A percentile compares a stretch with the other conserved stretches of the same genome.
Conservation (phyloP, 129 eudicot genomes). For the Gnaphalium uliginosum region DNA sequence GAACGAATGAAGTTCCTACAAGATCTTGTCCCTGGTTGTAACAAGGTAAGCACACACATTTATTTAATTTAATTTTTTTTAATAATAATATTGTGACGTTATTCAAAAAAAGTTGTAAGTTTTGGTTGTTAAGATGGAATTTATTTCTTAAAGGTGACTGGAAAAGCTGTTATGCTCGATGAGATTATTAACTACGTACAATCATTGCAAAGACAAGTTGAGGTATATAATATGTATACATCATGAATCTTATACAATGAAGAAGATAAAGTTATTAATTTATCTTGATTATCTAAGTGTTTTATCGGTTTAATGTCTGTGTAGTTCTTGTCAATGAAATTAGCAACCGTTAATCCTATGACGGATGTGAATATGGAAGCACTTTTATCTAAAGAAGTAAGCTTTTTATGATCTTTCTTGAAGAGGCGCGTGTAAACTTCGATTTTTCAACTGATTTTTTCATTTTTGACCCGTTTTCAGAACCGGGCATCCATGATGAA, state of each 20-base stretch:
- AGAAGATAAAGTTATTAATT: neutral
- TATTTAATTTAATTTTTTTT: too few species aligned
- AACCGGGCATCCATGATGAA: slow-evolving; percentile 47
- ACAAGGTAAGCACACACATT: slow-evolving; percentile 54
- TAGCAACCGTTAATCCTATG: slow-evolving; percentile 75
- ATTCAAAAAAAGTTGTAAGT: neutral
- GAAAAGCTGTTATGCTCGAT: slow-evolving; percentile 92
- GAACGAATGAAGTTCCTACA: slow-evolving; percentile 90
- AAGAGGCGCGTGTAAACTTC: neutral
- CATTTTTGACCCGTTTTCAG: slow-evolving; percentile 36
- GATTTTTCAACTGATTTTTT: slow-evolving; percentile 11
- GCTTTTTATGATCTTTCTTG: slow-evolving; percentile 27
- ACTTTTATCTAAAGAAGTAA: slow-evolving; percentile 81
- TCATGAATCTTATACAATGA: neutral
- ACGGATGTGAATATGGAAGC: slow-evolving; percentile 70
- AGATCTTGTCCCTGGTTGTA: slow-evolving; percentile 98
- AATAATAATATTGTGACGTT: neutral
- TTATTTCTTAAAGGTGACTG: slow-evolving; percentile 57
- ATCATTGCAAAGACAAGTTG: slow-evolving; percentile 82
- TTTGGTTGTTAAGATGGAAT: slow-evolving; percentile 24
- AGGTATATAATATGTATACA: slow-evolving; percentile 43
- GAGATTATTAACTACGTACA: slow-evolving; percentile 93
- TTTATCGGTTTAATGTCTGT: slow-evolving; percentile 5
- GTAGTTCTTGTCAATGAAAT: slow-evolving; percentile 93
- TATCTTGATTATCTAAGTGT: slow-evolving; percentile 17